phyloP scores from a whole-genome alignment of 805 yeast genomes.

The Naumovozyma castellii region DNA sequence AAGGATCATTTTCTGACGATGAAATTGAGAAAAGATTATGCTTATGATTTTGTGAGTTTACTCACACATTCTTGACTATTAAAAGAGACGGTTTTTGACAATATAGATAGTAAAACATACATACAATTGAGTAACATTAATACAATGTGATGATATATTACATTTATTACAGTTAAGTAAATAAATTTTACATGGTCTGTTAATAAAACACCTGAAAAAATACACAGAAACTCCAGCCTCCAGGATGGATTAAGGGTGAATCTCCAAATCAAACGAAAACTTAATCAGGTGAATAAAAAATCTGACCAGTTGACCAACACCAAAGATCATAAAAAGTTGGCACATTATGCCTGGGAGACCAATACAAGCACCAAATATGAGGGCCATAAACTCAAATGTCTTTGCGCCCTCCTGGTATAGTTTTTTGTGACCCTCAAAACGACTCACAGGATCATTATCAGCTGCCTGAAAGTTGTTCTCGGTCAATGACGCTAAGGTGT shows the following conservation, averaged over 20 bases:
- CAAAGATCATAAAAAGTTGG: background rate
- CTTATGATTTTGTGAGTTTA: background rate
- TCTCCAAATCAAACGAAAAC: too few relatives aligned
- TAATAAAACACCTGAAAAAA: too few relatives aligned
- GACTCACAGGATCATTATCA: background rate
- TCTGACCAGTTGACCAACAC: too few relatives aligned
- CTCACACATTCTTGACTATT: background rate
- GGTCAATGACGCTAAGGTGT: background rate
- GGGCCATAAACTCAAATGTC: background rate
- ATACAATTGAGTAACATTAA: too few relatives aligned
- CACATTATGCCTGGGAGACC: background rate
- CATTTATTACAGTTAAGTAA: too few relatives aligned
- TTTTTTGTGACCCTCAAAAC: background rate
- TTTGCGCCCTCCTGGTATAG: background rate
- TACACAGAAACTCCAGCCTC: too few relatives aligned
- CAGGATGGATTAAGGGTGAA: too few relatives aligned
- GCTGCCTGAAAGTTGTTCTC: background rate
- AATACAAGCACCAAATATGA: background rate
- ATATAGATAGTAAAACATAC: background rate
- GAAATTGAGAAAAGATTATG: background rate
- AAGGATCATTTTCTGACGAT: background rate
- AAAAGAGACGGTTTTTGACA: background rate
- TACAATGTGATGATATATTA: too few relatives aligned
- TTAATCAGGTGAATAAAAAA: too few relatives aligned
- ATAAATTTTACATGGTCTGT: too few relatives aligned